Base-by-base conservation (phyloP, 148 eudicot species). In the Rhododendron griersonianum region DNA sequence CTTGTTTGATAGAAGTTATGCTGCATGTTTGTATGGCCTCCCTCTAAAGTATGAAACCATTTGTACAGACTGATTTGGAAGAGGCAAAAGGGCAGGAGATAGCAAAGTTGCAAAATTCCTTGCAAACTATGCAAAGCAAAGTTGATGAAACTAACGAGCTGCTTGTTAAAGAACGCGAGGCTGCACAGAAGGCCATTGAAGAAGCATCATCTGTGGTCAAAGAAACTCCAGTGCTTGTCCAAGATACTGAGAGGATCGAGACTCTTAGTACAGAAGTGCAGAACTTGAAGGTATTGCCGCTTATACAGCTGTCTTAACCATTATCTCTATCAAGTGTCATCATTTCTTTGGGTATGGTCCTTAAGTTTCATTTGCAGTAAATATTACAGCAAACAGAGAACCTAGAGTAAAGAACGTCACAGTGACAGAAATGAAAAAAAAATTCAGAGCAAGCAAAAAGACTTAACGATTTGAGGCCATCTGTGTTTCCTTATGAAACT, bases 41-140 rank as follows among this genome's bases (percentile, higher is more conserved):
- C 41, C 35, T 75, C 47, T 30, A 37, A 85, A 81, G 79, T 55
- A 28, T 78, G 39, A 59, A 23, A 61, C 81, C 41, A 41, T 87
- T 79, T 89, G 61, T 83, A n/a, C 90, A 97, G 99, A 89, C 90
- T 87, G 99, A 97, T 81, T 86, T 93, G 89, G 98, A 95, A 90
- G 95, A 94, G 86, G 90, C 94, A 84, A 97, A 95, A 84, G 95
- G 89, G 74, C 93, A 92, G 81, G 98, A 95, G 89, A 91, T 94
- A 76, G 69, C 91, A 81, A 93, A 91, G 85, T 88, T 93, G 85
- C 96, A 93, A 90, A 91, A 89, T 55, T 91, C 95, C 59, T 88
- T 97, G 88, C 93, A 95, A 88, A 92, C 87, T 65, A 86, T 93
- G 95, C 93, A 93, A 88, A 84, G 75, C 61, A 92, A 87, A 92